Base-by-base conservation (phyloP, 2,329 filamentous ascomycete genomes). In the Diaporthe eres region DNA sequence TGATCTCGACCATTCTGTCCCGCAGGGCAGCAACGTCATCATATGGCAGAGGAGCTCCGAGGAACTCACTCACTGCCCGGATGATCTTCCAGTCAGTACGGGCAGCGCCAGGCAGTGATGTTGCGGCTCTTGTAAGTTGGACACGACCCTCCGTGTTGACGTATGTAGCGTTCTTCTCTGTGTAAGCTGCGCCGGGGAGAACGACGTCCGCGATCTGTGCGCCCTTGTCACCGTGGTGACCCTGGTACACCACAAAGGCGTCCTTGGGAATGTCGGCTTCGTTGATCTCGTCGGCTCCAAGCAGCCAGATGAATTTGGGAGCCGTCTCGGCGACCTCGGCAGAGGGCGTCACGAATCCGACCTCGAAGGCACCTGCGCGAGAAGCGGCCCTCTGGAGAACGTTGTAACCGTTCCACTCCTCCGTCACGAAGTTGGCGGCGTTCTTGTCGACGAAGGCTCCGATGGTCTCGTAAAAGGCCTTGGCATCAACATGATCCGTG, bases 21-120 rank as follows among this genome's bases (percentile, higher is more conserved):
- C 97, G 92, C 71, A 99, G 90, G 81, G 92, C 90, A 79, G 97
- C 94, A 70, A 99, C 91, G 82, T 98, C 95, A 81, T 99, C 96
- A 82, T 98, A 99, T 31, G 95, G 94, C 72, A 99, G 91, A 79
- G 96, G 93, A 39, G 89, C 92, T 77, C 94, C 95, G 22, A 99
- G 90, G 87, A 98, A 98, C 86, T 98, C 97, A 82, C 94, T 97
- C 74, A 91, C 92, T 25, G 97, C 97, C 78, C 97, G 95, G 80
- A 99, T 92, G 82, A 99, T 98, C 92, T 98, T 99, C 97, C 97
- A 99, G 87, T 99, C 97, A 78, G 97, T 96, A 82, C 97, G 92
- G 74, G 96, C 92, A 72, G 95, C 97, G 76, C 97, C 97, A 34
- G 95, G 95, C 79, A 98, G 89, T 61, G 94, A 94, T 51, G 95